Conservation (phyloP, 345 rosid genomes). For the Lenwebbia sp. region DNA sequence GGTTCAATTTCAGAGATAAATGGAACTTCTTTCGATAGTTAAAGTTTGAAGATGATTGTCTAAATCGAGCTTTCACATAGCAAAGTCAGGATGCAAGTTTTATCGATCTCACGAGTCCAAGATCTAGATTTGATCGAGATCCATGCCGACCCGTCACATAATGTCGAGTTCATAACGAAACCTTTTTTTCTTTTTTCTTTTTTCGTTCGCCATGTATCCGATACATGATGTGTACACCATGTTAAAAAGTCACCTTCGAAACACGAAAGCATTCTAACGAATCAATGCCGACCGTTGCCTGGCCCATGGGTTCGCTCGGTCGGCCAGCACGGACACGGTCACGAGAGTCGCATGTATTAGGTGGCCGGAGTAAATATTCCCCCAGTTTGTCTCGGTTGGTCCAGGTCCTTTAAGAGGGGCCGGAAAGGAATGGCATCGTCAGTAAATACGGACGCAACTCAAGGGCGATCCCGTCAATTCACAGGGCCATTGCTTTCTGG, state of each 20-base stretch:
- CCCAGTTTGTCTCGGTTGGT: too few species aligned
- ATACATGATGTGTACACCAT: fast-evolving
- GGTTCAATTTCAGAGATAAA: background rate
- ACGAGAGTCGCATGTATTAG: background rate
- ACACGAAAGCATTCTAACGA: background rate
- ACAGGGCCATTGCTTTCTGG: too few species aligned
- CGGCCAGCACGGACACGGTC: background rate
- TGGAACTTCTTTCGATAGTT: background rate
- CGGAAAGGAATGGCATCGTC: too few species aligned
- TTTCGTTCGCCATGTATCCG: background rate
- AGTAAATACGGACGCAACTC: background rate
- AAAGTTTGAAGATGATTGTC: too few species aligned
- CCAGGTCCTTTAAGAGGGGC: too few species aligned
- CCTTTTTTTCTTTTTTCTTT: background rate
- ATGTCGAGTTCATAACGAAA: fast-evolving
- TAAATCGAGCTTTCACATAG: background rate
- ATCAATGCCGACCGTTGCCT: background rate
- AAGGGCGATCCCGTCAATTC: background rate
- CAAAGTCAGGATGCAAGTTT: background rate
- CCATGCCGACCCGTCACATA: fast-evolving
- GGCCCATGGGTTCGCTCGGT: background rate
- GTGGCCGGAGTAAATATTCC: too few species aligned
- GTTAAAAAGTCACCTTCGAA: too few species aligned
- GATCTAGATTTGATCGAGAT: background rate
- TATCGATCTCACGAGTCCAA: background rate